phyloP scores from a whole-genome alignment of 2,329 filamentous ascomycete species.

The Clonostachys rhizophaga region DNA sequence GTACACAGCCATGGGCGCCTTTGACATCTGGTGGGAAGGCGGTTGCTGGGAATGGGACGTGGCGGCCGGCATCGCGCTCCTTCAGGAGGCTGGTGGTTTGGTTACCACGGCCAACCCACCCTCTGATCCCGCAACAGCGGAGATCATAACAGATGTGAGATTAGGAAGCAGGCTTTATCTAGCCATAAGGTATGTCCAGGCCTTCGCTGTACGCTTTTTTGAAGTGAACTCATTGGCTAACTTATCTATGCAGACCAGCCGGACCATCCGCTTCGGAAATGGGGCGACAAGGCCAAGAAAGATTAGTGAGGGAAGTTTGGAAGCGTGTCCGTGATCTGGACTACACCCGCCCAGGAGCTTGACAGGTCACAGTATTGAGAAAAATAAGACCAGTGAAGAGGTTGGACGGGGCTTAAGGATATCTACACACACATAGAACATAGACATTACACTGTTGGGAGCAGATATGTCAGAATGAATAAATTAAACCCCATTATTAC shows the following conservation, averaged over 20 bases:
- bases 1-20: conserved; percentile 69
- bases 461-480: too few relatives aligned
- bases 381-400: neutral
- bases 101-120: conserved; percentile 73
- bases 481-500: too few relatives aligned
- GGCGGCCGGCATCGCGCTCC: conserved; percentile 67
- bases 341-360: conserved; percentile 61
- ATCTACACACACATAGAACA: too few relatives aligned
- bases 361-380: neutral
- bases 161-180: conserved; percentile 68
- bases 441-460: too few relatives aligned
- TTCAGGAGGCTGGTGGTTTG: conserved; percentile 69
- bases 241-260: conserved; percentile 45
- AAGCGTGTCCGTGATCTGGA: conserved; percentile 60
- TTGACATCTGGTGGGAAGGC: conserved; percentile 82
- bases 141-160: conserved; percentile 49
- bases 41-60: conserved; percentile 84
- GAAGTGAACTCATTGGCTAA: conserved; percentile 4
- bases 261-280: conserved; percentile 57
- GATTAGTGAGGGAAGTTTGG: conserved; percentile 70
- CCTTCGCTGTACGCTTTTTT: too few relatives aligned
- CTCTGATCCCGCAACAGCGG: conserved; percentile 43
- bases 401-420: too few relatives aligned
- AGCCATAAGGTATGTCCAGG: conserved; percentile 51
- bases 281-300: conserved; percentile 62